Evolutionary conservation across 306 rosid genomes (phyloP).

Genomic region (Cicer judaicum): DNA sequence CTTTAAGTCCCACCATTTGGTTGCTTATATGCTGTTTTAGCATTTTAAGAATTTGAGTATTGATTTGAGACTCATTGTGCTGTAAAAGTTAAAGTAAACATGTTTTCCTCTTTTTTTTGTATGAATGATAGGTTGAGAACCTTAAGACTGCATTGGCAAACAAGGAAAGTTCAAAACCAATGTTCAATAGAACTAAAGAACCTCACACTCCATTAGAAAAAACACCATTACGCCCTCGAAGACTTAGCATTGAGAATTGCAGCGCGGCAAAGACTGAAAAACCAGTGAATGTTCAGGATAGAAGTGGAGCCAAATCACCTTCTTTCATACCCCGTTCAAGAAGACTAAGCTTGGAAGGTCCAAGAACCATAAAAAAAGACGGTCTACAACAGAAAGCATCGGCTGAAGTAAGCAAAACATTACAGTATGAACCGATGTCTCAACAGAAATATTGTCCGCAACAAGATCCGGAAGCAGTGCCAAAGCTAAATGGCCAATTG

Average conservation of each 20-base stretch:
- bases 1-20: slow-evolving; percentile 1
- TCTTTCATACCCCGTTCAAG: slow-evolving; percentile 54
- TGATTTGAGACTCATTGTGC: neutral
- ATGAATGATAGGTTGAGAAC: slow-evolving; percentile 65
- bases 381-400: slow-evolving; percentile 42
- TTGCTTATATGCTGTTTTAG: neutral
- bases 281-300: slow-evolving; percentile 49
- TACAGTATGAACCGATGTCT: slow-evolving; percentile 47
- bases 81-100: slow-evolving; percentile 8
- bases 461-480: slow-evolving; percentile 53
- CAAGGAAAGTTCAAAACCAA: slow-evolving; percentile 57
- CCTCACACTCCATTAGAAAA: slow-evolving; percentile 51
- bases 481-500: slow-evolving; percentile 52
- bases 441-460: slow-evolving; percentile 40
- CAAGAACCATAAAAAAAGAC: slow-evolving; percentile 67
- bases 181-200: slow-evolving; percentile 52
- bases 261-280: slow-evolving; percentile 53
- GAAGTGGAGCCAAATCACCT: slow-evolving; percentile 62
- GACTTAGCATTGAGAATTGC: slow-evolving; percentile 83
- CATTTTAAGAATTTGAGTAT: neutral
- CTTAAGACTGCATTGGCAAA: slow-evolving; percentile 76
- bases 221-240: slow-evolving; percentile 67
- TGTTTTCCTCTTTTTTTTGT: slow-evolving; percentile 26
- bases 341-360: slow-evolving; percentile 84
- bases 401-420: slow-evolving; percentile 50